Evolutionary conservation across 2,329 filamentous ascomycete genomes (phyloP).

Genomic region (Epichloe uncinata): DNA sequence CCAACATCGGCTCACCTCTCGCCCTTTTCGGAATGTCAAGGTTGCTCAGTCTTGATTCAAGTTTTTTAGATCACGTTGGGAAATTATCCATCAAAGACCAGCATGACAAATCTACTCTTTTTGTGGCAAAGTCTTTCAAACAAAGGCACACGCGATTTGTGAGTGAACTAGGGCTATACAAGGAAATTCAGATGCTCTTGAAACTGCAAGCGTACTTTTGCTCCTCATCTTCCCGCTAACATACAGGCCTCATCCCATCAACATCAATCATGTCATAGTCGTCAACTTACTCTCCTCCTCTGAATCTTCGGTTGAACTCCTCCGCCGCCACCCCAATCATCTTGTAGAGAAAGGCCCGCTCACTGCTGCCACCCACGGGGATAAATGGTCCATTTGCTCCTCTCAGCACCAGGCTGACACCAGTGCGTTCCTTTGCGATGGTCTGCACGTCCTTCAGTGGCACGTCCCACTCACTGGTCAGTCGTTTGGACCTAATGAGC

Average conservation of each 20-base stretch:
- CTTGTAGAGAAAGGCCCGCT: constrained; percentile 47
- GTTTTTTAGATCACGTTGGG: no score
- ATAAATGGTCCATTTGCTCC: constrained; percentile 92
- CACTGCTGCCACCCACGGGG: constrained; percentile 78
- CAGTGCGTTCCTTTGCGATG: constrained; percentile 91
- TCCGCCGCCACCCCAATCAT: constrained; percentile 54
- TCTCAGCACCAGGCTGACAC: constrained; percentile 75
- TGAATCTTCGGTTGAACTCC: constrained; percentile 52
- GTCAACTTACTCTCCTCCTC: constrained; percentile 20
- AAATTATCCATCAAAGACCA: no score
- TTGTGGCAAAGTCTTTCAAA: no score
- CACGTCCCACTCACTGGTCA: constrained; percentile 91
- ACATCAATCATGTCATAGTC: background rate
- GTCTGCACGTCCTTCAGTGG: constrained; percentile 92
- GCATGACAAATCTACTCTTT: no score
- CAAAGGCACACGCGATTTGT: no score
- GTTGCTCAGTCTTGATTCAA: no score
- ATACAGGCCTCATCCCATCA: background rate
- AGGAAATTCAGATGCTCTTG: background rate
- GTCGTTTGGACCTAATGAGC: constrained; percentile 72
- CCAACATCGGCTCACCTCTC: no score
- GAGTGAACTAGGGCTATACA: background rate
- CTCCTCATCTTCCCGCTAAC: background rate
- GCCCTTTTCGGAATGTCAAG: no score
- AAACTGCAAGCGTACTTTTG: background rate